phyloP scores from a whole-genome alignment of 1,139 yeast genomes.

The Geotrichum citri-aurantii region DNA sequence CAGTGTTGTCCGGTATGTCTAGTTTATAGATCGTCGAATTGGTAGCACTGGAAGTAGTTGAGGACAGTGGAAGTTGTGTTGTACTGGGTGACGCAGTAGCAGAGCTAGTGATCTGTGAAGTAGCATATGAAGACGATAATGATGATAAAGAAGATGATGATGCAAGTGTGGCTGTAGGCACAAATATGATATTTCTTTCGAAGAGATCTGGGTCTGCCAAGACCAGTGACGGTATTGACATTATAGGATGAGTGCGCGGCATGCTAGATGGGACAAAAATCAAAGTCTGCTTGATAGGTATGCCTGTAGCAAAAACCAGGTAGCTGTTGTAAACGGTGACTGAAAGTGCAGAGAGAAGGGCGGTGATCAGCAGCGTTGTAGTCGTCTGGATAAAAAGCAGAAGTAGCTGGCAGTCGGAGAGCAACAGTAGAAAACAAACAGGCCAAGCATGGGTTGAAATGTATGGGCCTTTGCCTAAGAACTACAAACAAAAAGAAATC shows the following conservation, averaged over 20 bases:
- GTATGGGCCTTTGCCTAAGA: neutral
- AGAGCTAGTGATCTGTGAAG: neutral
- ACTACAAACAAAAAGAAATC: neutral
- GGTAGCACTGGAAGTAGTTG: conserved; percentile 12
- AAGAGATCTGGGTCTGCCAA: neutral
- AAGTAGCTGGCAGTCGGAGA: neutral
- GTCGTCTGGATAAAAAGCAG: neutral
- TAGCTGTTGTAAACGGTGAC: neutral
- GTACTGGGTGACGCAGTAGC: conserved; percentile 3
- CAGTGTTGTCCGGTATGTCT: conserved; percentile 9
- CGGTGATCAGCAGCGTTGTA: neutral
- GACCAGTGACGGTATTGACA: neutral
- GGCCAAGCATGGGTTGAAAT: no score
- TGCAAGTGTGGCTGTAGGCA: conserved; percentile 16
- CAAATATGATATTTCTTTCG: conserved; percentile 19
- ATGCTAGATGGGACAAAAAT: neutral
- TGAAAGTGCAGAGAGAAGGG: neutral
- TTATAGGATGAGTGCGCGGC: neutral
- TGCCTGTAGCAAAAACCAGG: neutral
- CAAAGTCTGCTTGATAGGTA: neutral
- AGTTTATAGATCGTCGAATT: conserved; percentile 10
- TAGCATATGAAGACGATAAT: conserved; percentile 5
- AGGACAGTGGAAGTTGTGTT: neutral
- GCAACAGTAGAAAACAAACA: neutral
- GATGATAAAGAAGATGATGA: conserved; percentile 2